phyloP scores from a whole-genome alignment of 2,329 filamentous ascomycete genomes.

The Fusarium marasasianum region DNA sequence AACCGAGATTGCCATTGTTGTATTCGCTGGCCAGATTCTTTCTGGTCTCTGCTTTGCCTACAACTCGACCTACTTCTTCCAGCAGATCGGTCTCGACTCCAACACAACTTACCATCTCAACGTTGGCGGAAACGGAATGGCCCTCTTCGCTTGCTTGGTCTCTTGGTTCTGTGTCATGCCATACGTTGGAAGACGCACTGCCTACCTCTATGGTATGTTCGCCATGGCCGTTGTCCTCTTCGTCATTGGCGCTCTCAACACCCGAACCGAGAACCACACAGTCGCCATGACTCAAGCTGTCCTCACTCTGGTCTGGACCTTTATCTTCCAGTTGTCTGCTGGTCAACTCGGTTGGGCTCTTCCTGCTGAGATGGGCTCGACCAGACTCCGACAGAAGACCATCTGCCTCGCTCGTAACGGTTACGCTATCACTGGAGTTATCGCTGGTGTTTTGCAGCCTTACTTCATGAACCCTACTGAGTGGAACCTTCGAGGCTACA shows the following conservation, averaged over 20 bases:
- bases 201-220: conserved; percentile 57
- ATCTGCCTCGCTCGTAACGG: conserved; percentile 46
- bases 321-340: conserved; percentile 49
- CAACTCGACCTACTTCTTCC: conserved; percentile 55
- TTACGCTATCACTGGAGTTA: conserved; percentile 31
- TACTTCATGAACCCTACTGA: conserved; percentile 52
- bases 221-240: conserved; percentile 51
- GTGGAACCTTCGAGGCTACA: conserved; percentile 52
- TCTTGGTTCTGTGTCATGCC: conserved; percentile 55
- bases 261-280: conserved; percentile 36
- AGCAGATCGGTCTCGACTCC: conserved; percentile 48
- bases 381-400: conserved; percentile 46
- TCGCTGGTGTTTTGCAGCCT: conserved; percentile 44
- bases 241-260: conserved; percentile 55
- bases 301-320: conserved; percentile 48
- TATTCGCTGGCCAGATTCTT: conserved; percentile 50
- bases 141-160: conserved; percentile 53
- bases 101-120: conserved; percentile 48
- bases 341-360: conserved; percentile 51
- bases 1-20: conserved; percentile 49
- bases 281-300: conserved; percentile 49
- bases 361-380: conserved; percentile 46
- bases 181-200: conserved; percentile 54
- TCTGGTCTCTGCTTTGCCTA: conserved; percentile 51
- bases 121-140: conserved; percentile 53